Base-by-base conservation (phyloP, 495 filamentous ascomycete species). In the Neurospora discreta region DNA sequence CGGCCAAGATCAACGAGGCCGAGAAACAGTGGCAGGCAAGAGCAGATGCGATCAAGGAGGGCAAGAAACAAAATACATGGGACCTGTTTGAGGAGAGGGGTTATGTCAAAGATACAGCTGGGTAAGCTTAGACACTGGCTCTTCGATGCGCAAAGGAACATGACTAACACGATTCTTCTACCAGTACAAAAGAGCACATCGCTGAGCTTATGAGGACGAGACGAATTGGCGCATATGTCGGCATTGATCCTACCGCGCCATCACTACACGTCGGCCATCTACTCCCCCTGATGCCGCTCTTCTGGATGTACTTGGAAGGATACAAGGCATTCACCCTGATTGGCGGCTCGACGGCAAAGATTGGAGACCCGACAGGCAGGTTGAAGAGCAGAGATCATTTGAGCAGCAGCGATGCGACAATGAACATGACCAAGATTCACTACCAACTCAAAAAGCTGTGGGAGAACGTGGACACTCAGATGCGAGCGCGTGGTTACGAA, bases 241-340 rank as follows among this genome's bases (percentile, higher is more conserved):
- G 95, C 71, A 86, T 99, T 68, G 95, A 99, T 76, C 94, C 95
- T 15, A 98, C 96, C 0, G 96, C 95, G 4, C 86, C 88, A 36
- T 97, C 94, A 5, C 83, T 98, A 74, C 95, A 99, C 78, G 84
- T 98, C 70, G 95, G 95, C 39, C 94, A 99, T 80, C 88, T 99
- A 71, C 82, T 98, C 11, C 95, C 95, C 10, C 85, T 98, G 52
- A 98, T 99, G 95, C 89, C 93, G 1, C 81, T 98, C 38, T 95
- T 93, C 72, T 98, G 95, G 92, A 91, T 93, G 84, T 96, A 95
- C 78, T 83, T 97, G 44, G 88, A 94, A 81, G 95, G 95, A 16
- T 90, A 91, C 74, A 84, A 87, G 39, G 85, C 92, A 16, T 85
- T 91, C 30, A 91, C 90, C 68, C 80, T 99, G 73, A 85, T 98